phyloP scores from a whole-genome alignment of 2,329 filamentous ascomycete species.

The Capronia epimyces region DNA sequence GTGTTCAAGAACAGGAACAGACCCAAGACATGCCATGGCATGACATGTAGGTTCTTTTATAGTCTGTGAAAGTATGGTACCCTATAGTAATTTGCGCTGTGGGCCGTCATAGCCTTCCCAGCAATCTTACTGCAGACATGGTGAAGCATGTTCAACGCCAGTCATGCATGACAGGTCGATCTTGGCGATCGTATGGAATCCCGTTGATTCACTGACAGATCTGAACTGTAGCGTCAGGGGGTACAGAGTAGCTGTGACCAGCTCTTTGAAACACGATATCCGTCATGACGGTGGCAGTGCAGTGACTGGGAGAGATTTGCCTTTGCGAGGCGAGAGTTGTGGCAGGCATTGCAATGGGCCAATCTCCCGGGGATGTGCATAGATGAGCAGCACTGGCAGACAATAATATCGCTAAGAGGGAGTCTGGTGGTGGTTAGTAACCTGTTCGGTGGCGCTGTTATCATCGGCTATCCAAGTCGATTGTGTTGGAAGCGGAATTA shows the following conservation, averaged over 20 bases:
- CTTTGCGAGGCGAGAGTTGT: not conserved
- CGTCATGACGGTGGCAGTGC: slow-evolving; percentile 15
- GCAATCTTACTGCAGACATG: not conserved
- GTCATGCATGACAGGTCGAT: not conserved
- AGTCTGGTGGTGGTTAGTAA: not conserved
- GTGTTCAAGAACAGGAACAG: no score
- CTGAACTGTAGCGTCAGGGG: not conserved
- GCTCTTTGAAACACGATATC: slow-evolving; percentile 15
- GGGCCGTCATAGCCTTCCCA: no score
- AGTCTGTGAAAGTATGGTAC: no score
- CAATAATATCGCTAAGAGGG: no score
- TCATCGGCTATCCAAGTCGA: not conserved
- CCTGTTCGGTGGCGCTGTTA: not conserved
- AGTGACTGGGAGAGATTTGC: slow-evolving; percentile 10
- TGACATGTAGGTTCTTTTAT: no score
- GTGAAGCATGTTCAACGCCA: not conserved
- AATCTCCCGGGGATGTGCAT: not conserved
- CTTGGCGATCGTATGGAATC: not conserved
- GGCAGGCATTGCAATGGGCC: slow-evolving; percentile 1
- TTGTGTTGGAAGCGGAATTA: slow-evolving; percentile 10
- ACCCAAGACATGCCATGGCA: no score
- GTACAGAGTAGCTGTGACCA: not conserved
- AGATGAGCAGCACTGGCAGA: no score
- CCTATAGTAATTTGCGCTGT: no score
- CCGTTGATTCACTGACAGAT: not conserved